Percentiles rank a stretch among this genome's conserved stretches.
phyloP scores from a whole-genome alignment of 495 filamentous ascomycete species.

The Penicillium chermesinum region DNA sequence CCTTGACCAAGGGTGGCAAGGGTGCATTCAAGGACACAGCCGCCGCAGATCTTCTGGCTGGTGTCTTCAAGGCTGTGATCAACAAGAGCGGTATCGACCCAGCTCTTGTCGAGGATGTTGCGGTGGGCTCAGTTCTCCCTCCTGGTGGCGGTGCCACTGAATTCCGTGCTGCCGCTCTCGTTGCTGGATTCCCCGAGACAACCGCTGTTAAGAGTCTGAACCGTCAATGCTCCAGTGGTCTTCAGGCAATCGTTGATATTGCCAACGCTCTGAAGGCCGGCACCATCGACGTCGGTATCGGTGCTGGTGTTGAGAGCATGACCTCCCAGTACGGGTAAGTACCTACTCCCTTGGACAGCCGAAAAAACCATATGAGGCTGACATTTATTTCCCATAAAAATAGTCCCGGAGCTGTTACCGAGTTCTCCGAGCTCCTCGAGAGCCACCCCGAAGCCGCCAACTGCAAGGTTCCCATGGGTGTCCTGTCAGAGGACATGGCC shows the following conservation, averaged over 20 bases:
- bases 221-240: slow-evolving; percentile 83
- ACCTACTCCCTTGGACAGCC: neutral
- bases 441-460: slow-evolving; percentile 76
- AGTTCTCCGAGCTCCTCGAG: slow-evolving; percentile 92
- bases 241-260: slow-evolving; percentile 88
- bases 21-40: slow-evolving; percentile 92
- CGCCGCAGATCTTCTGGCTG: slow-evolving; percentile 78
- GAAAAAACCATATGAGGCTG: neutral
- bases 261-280: slow-evolving; percentile 82
- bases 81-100: slow-evolving; percentile 83
- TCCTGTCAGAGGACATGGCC: slow-evolving; percentile 92
- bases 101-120: slow-evolving; percentile 78
- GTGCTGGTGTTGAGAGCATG: slow-evolving; percentile 98
- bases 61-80: slow-evolving; percentile 75
- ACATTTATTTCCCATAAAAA: neutral
- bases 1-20: slow-evolving; percentile 88
- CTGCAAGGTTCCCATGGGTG: slow-evolving; percentile 98
- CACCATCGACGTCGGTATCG: slow-evolving; percentile 94
- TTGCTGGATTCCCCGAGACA: slow-evolving; percentile 83
- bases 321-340: slow-evolving; percentile 79
- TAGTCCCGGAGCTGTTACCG: slow-evolving; percentile 79
- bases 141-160: slow-evolving; percentile 95
- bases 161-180: slow-evolving; percentile 87
- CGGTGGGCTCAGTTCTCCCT: slow-evolving; percentile 84
- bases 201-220: slow-evolving; percentile 82